Evolutionary conservation across 345 rosid species (phyloP), one percentile per base, ranked within the genome.

Genomic region (Populus nigra): DNA sequence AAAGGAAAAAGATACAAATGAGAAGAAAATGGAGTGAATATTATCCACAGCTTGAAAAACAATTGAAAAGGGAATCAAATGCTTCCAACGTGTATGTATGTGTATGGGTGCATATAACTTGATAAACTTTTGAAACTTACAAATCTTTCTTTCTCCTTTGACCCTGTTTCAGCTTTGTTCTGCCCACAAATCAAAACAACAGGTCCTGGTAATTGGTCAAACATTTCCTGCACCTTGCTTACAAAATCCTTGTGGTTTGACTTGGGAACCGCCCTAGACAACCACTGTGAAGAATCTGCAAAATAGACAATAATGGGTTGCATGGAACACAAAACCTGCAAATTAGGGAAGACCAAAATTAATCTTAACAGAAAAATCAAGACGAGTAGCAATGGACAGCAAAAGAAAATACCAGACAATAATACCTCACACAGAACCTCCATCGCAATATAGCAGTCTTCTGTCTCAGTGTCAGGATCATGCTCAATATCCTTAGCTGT

Each of bases 261-360:
- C 86, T 87, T 93, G 62, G 94, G 91, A 73, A 89, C 97, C 13
- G 94, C 99, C 84, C 94, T 90, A 76, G 95, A 93, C 90, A 96
- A 86, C 99, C 99, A 96, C 69, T 83, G 91, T 29, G 94, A 88
- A 77, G 90, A 91, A 85, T 96, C 99, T 72, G 96, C 91, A 76
- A 96, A 94, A 85, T 96, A 94, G 77, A 92, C 98, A 76, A 94
- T 85, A 73, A 94, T 85, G 77, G 99, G 99, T 78, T 91, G 91
- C 76, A 74, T 76, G 80, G 92, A 88, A 70, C 80, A 81, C 86
- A 96, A 82, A 79, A 96, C 98, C 99, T 96, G 90, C 84, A 86
- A 83, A 79, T 17, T 65, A 73, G 71, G n/a, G 36, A 79, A 73
- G 33, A 18, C 41, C 73, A 50, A 69, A 55, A 75, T 80, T 62